Evolutionary conservation across 1,284 basidiomycete genomes (phyloP), one percentile per base, ranked within the genome.

Genomic region (Hymenochaete sp.): DNA sequence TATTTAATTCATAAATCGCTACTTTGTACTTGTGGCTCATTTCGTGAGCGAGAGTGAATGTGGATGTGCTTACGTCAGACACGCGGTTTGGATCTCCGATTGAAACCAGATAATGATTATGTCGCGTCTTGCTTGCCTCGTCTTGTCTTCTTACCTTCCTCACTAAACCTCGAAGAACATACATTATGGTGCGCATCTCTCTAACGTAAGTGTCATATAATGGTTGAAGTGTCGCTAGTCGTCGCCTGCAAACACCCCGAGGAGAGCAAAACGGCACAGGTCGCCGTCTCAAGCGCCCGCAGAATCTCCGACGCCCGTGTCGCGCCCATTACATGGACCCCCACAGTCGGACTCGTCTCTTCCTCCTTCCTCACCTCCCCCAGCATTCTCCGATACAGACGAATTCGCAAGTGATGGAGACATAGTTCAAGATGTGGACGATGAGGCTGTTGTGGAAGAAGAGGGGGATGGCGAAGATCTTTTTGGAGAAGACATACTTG

Each of bases 381-480:
- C 78, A 1, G 81, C 84, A 0, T 92, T 93, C 60, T 87, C 84
- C 2, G 92, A 93, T 56, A 88, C 88, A 10, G 90, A 90, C 38
- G 89, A 92, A 33, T 82, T 82, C 44, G 27, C 82, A 21, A 80
- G 83, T 49, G 86, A 89, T 50, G 73, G 81, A 18, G 83, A 92
- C 48, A 80, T 74, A 0, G 70, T 88, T n/a, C 68, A 58, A 47
- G 82, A 85, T 55, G 67, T 81, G 16, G 79, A 82, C 29, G 82
- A 79, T 51, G 74, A 72, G 8, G 71, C 64, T 22, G 66, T 75
- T n/a, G 77, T 77, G 4, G 89, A 83, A 6, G 78, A 79, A 29
- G 85, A 84, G 4, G 90, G 78, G 16, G 89, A 93, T 19, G 92
- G 90, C 27, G 93, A 96, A 62, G 93, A 98, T 66, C 77, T 98